Evolutionary conservation across 2,329 filamentous ascomycete genomes (phyloP), one percentile per base, ranked within the genome.

Genomic region (Ceratocystis eucalypticola): DNA sequence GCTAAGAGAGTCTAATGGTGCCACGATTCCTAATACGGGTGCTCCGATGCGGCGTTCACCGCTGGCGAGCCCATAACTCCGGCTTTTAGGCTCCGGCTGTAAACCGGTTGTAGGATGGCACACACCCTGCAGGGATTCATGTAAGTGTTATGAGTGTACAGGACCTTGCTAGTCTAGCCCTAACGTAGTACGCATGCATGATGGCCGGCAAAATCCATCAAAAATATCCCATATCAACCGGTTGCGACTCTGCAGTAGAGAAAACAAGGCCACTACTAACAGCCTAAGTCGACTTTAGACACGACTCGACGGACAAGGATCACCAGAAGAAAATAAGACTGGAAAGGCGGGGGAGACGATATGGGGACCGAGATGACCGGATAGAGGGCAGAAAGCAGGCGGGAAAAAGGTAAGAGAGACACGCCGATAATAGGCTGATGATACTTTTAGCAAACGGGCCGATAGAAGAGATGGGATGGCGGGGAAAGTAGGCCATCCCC

Each of bases 151-250:
- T 41, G 10, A 41, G 37, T 10, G 37, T 41, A 15, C 37, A 15
- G 3, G 37, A 41, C 12, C 37, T 41, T n/a, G 46, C 15, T n/a
- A 20, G n/a, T 20, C 53, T 8, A 7, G 10, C 41, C 7, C 30
- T 15, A 45, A 10, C 12, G 33, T 25, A 45, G 61, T 22, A 22
- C 28, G 10, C 6, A 46, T 8, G 33, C 10, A 33, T 44, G 12
- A 59, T 59, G 30, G 55, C 55, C 55, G 55, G 55, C 55, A 59
- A 59, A 59, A 59, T 59, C 55, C 55, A 59, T 59, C 55, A 59
- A 28, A 17, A 30, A 55, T 55, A 6, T 15, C 5, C 12, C 4
- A 25, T 5, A 59, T 37, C 28, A 59, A 3, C 55, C 55, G 28
- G 55, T 17, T 28, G 25, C 53, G 2, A 57, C 53, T 57, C 25